Base-by-base conservation (phyloP, 345 rosid species). In the Citrus unshiu region DNA sequence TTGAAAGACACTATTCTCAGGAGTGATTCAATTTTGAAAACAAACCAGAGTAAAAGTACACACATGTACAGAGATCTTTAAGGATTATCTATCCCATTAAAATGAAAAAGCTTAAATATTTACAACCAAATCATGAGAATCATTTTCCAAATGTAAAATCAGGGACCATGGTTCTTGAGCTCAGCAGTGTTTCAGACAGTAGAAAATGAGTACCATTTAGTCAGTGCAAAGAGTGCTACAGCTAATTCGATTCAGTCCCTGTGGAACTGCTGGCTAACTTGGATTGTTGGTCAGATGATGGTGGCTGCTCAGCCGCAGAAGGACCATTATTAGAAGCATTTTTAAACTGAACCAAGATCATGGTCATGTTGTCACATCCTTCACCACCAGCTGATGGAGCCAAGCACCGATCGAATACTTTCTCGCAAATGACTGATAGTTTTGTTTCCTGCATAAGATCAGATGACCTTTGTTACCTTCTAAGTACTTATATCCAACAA, bases 331-430 rank as follows among this genome's bases (percentile, higher is more conserved):
- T 64, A 57, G 58, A 67, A 43, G 87, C 78, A 73, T 88, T 93
- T 89, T 88, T 93, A 80, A 96, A 90, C 78, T 91, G 98, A 72
- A 96, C 90, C 85, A 93, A 77, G 79, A 92, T 94, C 90, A 96
- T 94, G 40, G 99, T 94, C 99, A 96, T 94, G 79, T 96, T 96
- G 85, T 96, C 99, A 58, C 99, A 96, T 80, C 99, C 99, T 87
- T 93, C 97, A 0, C 98, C 98, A 63, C 89, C 84, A 0, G 89
- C 87, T 10, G 93, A 87, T 51, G 99, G 99, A 62, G 99, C 98
- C 89, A 94, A 83, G 83, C 98, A 94, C 85, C 89, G 85, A 70
- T 94, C 97, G 9, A 91, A 83, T 64, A 94, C 95, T 87, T 85
- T 91, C 89, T 96, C 97, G 9, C 98, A 93, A 39, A 94, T 81